These are phyloP conservation scores for Starmerella sirachaensis DNA, from an alignment of 805 yeast genomes.

Conservation along the genomic window DNA sequence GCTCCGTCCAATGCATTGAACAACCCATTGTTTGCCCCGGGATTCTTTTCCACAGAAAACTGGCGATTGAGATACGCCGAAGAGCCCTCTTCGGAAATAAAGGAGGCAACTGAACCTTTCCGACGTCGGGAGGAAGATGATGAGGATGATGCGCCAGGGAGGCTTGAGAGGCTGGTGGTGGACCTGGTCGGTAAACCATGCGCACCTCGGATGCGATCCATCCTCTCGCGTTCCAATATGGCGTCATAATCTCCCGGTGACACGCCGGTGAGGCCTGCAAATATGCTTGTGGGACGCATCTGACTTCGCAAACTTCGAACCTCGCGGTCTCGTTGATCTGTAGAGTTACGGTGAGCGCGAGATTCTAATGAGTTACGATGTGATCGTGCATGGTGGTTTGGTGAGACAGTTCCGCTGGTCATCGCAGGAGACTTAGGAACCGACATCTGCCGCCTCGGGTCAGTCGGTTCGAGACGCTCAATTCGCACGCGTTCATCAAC, in stretches of 20 bases:
- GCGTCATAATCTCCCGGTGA: too few species aligned
- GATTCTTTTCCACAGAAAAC: conserved; percentile 44
- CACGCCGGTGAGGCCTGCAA: too few species aligned
- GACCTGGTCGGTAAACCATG: too few species aligned
- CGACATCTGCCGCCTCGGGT: background rate
- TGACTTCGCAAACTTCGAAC: conserved; percentile 2
- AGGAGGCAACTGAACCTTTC: conserved; percentile 5
- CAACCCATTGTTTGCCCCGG: conserved; percentile 78
- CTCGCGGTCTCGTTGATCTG: conserved; percentile 1
- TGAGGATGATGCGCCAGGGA: too few species aligned
- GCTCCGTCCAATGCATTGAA: conserved; percentile 70
- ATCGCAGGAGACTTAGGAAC: background rate
- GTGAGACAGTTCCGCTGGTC: too few species aligned
- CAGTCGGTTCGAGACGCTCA: background rate
- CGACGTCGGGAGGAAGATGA: conserved; percentile 5
- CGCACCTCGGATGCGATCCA: too few species aligned
- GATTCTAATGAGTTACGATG: too few species aligned
- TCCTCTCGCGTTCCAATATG: too few species aligned
- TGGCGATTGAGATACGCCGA: conserved; percentile 25
- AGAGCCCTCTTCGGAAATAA: conserved; percentile 3
- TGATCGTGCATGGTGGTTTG: too few species aligned
- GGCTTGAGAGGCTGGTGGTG: too few species aligned
- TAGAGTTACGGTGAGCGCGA: too few species aligned
- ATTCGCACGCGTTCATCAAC: conserved; percentile 20
- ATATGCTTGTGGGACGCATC: background rate